Percentiles rank a stretch among this genome's conserved stretches.
Conservation (phyloP, 2,329 filamentous ascomycete species). For the Eutypella sp. region DNA sequence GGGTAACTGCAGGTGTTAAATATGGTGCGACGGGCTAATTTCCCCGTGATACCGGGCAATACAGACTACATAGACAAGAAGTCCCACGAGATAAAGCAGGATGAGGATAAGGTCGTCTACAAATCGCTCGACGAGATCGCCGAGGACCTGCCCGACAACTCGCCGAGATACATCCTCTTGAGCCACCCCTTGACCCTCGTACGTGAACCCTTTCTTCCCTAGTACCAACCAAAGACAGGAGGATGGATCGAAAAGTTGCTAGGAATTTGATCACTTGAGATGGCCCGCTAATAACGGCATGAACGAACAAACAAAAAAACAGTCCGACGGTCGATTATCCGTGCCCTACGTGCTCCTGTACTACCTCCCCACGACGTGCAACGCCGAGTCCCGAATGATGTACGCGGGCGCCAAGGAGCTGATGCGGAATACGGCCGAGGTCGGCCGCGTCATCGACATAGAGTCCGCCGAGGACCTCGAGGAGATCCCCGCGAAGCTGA, state of each 20-base stretch:
- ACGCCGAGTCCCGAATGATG: conserved; percentile 80
- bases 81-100: conserved; percentile 82
- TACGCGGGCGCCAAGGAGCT: conserved; percentile 95
- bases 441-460: conserved; percentile 82
- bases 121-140: conserved; percentile 72
- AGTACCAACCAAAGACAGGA: background rate
- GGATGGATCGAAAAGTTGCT: no score
- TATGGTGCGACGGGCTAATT: conserved; percentile 4
- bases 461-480: conserved; percentile 75
- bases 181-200: conserved; percentile 89
- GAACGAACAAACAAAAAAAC: background rate
- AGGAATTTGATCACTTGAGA: no score
- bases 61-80: conserved; percentile 86
- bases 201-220: conserved; percentile 23
- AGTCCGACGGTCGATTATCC: conserved; percentile 77
- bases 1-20: background rate
- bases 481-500: conserved; percentile 66
- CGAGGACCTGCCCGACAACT: conserved; percentile 88
- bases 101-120: conserved; percentile 73
- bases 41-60: background rate
- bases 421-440: conserved; percentile 89
- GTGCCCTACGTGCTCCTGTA: conserved; percentile 94
- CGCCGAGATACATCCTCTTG: conserved; percentile 82
- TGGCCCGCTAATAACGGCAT: no score
- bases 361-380: conserved; percentile 90